phyloP scores from a whole-genome alignment of 352 stramenopile genomes.

The Pythium aphanidermatum region DNA sequence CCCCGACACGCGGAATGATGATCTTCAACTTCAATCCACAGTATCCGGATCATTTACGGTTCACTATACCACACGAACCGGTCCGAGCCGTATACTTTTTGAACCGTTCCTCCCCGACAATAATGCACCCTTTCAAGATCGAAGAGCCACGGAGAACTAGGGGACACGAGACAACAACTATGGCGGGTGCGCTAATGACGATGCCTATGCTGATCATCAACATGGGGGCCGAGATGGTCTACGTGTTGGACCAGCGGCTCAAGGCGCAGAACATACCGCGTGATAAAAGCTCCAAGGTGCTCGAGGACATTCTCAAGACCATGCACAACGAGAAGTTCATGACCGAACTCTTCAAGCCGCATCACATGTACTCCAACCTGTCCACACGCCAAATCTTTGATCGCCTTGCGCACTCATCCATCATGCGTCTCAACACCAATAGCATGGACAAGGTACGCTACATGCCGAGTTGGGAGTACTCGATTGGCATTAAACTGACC shows the following conservation, averaged over 20 bases:
- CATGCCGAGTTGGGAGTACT: neutral
- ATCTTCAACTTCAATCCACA: no score
- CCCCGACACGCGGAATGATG: no score
- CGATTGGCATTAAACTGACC: neutral
- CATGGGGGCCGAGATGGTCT: constrained; percentile 93
- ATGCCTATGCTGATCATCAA: constrained; percentile 93
- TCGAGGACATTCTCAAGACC: constrained; percentile 89
- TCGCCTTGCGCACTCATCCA: constrained; percentile 88
- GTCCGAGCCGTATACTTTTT: no score
- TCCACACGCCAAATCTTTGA: constrained; percentile 91
- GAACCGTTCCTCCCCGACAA: no score
- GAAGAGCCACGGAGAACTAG: neutral
- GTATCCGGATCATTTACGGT: no score
- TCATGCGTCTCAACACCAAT: constrained; percentile 92
- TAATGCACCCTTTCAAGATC: neutral
- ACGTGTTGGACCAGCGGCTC: constrained; percentile 90
- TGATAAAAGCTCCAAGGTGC: constrained; percentile 88
- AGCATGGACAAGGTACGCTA: constrained; percentile 87
- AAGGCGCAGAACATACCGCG: constrained; percentile 87
- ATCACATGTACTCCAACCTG: constrained; percentile 87
- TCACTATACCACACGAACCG: no score
- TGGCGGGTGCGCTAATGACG: constrained; percentile 66
- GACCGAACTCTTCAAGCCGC: constrained; percentile 89
- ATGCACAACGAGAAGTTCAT: constrained; percentile 93
- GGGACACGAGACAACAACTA: constrained; percentile 9